Percentiles rank a stretch among this genome's conserved stretches.
Conservation (phyloP, 129 eudicot genomes). For the Helianthus tuberosus region DNA sequence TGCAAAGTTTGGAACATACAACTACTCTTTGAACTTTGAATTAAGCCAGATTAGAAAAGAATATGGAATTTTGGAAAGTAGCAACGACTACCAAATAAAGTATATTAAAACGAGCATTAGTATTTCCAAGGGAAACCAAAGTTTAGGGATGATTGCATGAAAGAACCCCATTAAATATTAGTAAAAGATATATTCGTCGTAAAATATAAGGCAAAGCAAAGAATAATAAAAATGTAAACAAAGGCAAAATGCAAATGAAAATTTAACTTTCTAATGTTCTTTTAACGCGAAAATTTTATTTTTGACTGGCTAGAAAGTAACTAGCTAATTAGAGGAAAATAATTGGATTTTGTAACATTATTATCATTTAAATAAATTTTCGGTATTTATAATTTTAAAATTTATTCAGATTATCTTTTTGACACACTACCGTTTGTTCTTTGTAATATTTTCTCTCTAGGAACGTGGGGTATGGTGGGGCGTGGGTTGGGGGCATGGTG, state of each 20-base stretch:
- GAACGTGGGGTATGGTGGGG: no score
- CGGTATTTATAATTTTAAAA: no score
- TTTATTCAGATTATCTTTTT: no score
- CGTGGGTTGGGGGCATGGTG: no score
- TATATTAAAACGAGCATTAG: not conserved
- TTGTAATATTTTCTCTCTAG: no score
- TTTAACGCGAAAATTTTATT: no score
- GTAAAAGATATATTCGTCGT: not conserved
- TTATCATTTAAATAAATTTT: no score
- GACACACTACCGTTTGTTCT: no score
- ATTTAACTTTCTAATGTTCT: no score
- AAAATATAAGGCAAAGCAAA: slow-evolving; percentile 4
- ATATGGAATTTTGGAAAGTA: slow-evolving; percentile 11
- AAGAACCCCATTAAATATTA: not conserved
- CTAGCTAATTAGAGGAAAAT: no score
- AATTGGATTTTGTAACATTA: no score
- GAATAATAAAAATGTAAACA: not conserved
- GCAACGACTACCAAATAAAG: not conserved
- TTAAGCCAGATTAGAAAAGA: not conserved
- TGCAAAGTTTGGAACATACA: slow-evolving; percentile 1
- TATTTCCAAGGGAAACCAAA: slow-evolving; percentile 11
- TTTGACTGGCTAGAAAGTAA: no score
- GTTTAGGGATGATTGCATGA: not conserved
- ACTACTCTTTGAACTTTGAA: slow-evolving; percentile 15
- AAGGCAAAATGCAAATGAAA: not conserved